Evolutionary conservation across 1,284 basidiomycete genomes (phyloP), one percentile per base, ranked within the genome.

Genomic region (Ustilago loliicola): DNA sequence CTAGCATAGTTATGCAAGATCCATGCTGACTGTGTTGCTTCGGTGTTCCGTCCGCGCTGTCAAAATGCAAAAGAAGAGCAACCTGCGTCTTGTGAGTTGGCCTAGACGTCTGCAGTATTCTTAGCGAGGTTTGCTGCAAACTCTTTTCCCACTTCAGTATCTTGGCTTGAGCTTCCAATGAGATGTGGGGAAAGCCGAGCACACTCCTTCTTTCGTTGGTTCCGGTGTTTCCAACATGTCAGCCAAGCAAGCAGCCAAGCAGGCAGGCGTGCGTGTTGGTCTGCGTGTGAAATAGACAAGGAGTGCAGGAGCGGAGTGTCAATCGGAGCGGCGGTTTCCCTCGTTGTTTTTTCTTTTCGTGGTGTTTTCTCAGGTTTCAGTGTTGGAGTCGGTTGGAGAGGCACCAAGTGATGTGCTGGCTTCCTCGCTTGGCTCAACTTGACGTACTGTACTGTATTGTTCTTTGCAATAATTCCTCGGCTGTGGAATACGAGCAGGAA

Each of bases 391-490:
- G 36, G 36, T 10, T 38, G n/a, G 45, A 8, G 36, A 40, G n/a
- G n/a, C 15, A 30, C 45, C 40, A 29, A 11, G 36, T 57, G 55
- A 57, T 57, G 38, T 57, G 55, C 38, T 57, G 38, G 55, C 55
- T 38, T 25, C 23, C 36, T 40, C 54, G 32, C 36, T 55, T 40
- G 45, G n/a, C 45, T 38, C 36, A 38, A 47, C 4, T 23, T 7
- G 45, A 47, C 45, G 7, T 19, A 8, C 15, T 42, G 17, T 42
- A n/a, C n/a, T n/a, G n/a, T n/a, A n/a, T n/a, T n/a, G n/a, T n/a
- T n/a, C 40, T 19, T 17, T 19, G 29, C 55, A 57, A 57, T 45
- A 57, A 57, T 45, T 17, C 55, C 55, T 57, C 55, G 55, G 55
- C 55, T 47, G 45, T 8, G 17, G 8, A 21, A 21, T 47, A 21